Percentiles rank a stretch among this genome's conserved stretches.
Conservation (phyloP, 495 filamentous ascomycete genomes). For the Neurospora discreta region DNA sequence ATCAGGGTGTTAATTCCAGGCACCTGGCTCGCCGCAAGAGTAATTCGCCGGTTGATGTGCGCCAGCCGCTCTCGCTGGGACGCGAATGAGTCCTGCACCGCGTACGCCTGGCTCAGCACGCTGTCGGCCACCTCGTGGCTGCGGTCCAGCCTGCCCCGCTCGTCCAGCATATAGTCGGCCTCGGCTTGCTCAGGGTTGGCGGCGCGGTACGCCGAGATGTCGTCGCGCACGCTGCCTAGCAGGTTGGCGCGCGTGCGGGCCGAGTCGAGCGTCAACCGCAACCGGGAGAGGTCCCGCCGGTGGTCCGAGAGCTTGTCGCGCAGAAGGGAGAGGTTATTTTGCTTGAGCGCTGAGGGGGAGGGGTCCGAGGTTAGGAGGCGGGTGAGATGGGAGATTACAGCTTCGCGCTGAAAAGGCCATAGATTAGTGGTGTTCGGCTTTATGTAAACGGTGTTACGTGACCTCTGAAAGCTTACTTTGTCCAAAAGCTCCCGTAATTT, state of each 20-base stretch:
- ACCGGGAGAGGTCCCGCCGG: slow-evolving; percentile 65
- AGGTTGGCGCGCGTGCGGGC: slow-evolving; percentile 81
- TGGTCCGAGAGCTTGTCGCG: slow-evolving; percentile 84
- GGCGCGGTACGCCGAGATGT: slow-evolving; percentile 80
- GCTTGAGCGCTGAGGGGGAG: slow-evolving; percentile 82
- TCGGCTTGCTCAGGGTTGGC: slow-evolving; percentile 71
- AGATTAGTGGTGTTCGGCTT: neutral
- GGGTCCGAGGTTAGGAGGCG: slow-evolving; percentile 92
- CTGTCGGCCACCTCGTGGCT: slow-evolving; percentile 80
- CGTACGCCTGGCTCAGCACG: slow-evolving; percentile 93
- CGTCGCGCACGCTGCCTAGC: slow-evolving; percentile 79
- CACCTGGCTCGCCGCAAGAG: slow-evolving; percentile 75
- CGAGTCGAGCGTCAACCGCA: slow-evolving; percentile 55
- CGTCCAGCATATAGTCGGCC: slow-evolving; percentile 93
- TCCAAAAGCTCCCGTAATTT: slow-evolving; percentile 80
- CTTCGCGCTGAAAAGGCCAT: slow-evolving; percentile 52
- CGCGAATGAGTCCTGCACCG: slow-evolving; percentile 84
- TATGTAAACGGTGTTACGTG: neutral
- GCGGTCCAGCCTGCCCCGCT: slow-evolving; percentile 72
- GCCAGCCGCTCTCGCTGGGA: slow-evolving; percentile 75
- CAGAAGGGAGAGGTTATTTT: slow-evolving; percentile 86
- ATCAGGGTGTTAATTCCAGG: slow-evolving; percentile 92
- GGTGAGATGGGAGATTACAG: slow-evolving; percentile 67
- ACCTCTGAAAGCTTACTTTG: slow-evolving; percentile 36
- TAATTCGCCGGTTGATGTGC: slow-evolving; percentile 81